Base-by-base conservation (phyloP, 2,329 filamentous ascomycete genomes). In the Trichoderma afroharzianum region DNA sequence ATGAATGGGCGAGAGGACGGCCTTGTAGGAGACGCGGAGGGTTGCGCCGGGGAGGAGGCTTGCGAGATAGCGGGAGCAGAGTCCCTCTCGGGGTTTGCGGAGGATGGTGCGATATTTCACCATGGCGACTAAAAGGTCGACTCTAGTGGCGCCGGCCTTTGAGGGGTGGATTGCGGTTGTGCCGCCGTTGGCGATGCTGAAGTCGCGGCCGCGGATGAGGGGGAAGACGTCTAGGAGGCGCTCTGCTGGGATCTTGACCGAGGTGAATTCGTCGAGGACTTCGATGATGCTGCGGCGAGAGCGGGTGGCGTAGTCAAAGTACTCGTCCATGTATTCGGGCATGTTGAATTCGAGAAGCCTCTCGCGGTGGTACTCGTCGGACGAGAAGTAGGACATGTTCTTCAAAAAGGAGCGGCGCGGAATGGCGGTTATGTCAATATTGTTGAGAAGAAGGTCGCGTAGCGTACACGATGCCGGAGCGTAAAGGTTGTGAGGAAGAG, bases 231-330 rank as follows among this genome's bases (percentile, higher is more conserved):
- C 89, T 11, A 93, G 86, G 1, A 91, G 86, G 63, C 91, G 89
- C 70, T 91, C 85, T 82, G 91, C 93, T 0, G 96, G 95, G 2
- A 99, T 89, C 73, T 91, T 91, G 69, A 98, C 92, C 0, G 89
- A 91, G 55, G 92, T 88, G 76, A 99, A 99, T 76, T 99, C 96
- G 71, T 95, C 91, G 32, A 99, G 87, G 4, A 97, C 92, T 81
- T 99, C 96, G 6, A 99, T 84, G 71, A 98, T 97, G 72, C 93
- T 97, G 39, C 96, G 91, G 39, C 94, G 91, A 0, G 95, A 93
- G 9, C 96, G 90, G 0, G 95, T 95, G 1, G 96, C 96, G 79
- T 99, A 99, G 82, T 99, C 95, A 83, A 93, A 98, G 70, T 97
- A 91, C 76, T 99, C 96, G 76, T 98, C 94, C 6, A 95, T 89